Evolutionary conservation across 2,329 filamentous ascomycete genomes (phyloP).

Genomic region (Trichoderma pleuroti): DNA sequence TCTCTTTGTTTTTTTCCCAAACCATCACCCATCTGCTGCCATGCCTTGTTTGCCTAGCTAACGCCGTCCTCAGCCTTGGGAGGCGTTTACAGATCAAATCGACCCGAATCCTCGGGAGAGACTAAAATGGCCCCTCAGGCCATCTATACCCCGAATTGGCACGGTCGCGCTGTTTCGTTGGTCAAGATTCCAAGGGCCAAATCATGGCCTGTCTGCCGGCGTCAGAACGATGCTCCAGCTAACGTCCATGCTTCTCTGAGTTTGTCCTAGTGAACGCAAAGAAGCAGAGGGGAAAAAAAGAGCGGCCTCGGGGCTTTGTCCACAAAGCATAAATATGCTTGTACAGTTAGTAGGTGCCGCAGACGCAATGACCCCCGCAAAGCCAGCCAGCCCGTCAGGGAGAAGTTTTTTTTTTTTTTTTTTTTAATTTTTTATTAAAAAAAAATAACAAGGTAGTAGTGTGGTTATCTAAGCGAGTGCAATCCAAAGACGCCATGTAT

Average conservation of each 20-base stretch:
- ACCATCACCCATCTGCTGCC: background rate
- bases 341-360: background rate
- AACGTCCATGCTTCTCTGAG: constrained; percentile 17
- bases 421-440: background rate
- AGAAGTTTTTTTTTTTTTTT: background rate
- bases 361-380: background rate
- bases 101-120: constrained; percentile 39
- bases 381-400: background rate
- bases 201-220: constrained; percentile 15
- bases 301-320: background rate
- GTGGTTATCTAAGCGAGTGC: constrained; percentile 1
- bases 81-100: constrained; percentile 35
- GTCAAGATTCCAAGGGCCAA: constrained; percentile 13
- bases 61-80: background rate
- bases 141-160: constrained; percentile 20
- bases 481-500: background rate
- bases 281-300: background rate
- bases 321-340: background rate
- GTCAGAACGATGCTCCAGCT: constrained; percentile 17
- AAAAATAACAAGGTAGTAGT: background rate
- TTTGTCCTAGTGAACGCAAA: constrained; percentile 7
- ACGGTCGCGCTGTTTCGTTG: constrained; percentile 26
- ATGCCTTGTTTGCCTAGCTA: background rate
- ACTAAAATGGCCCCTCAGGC: constrained; percentile 32
- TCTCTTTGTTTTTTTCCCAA: background rate